Evolutionary conservation across 140 eudicot genomes (phyloP), one percentile per base, ranked within the genome.

Genomic region (Cichorium intybus): DNA sequence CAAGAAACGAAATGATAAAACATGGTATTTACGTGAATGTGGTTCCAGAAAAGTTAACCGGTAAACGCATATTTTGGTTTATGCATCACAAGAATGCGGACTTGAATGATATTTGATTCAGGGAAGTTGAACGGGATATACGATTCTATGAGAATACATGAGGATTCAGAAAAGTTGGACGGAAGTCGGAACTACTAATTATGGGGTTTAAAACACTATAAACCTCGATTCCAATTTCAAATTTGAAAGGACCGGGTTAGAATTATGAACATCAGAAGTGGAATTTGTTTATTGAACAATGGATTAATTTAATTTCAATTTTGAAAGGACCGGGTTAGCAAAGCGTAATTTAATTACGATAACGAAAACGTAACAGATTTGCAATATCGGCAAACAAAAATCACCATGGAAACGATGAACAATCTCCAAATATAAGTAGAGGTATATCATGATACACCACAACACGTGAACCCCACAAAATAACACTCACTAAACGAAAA

Each of bases 331-430:
- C n/a, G n/a, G n/a, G n/a, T n/a, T 55, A 35, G 47, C 34, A 18
- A 39, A 27, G 24, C 33, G 11, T 26, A 68, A 68, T 16, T 10
- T 12, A 11, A 68, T 56, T 23, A 18, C 58, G n/a, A 68, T 14
- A 10, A 54, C 11, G 26, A 51, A 67, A 28, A 56, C 62, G 24
- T 56, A 28, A 68, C 62, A 24, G 10, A 17, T 12, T 46, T 24
- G 54, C 41, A 17, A 62, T 37, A 28, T 62, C 65, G 20, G 22
- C 45, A 62, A 64, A 41, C 1, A 64, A 23, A 48, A 17, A 24
- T 55, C 56, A 68, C 28, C 53, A 52, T 52, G 63, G 29, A 45
- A 24, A 20, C 58, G 49, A 48, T 7, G 28, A 28, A 28, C 29
- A 64, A 9, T 46, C 21, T 48, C 22, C 17, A 21, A 10, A 3